Evolutionary conservation across 169 alveolate species (phyloP), one percentile per base, ranked within the genome.

Genomic region (Cryptosporidium parvum): DNA sequence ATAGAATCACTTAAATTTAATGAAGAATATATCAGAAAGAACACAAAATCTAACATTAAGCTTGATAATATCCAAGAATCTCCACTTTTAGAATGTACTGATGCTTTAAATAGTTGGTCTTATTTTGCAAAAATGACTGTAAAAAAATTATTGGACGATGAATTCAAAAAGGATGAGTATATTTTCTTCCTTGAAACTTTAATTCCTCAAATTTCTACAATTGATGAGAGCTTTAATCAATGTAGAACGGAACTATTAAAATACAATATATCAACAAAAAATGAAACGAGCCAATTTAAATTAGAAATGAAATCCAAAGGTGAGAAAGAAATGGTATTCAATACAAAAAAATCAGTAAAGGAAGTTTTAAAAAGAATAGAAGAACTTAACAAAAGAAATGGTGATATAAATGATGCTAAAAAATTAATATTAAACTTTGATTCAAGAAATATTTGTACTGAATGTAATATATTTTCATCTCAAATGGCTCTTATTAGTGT

Each of bases 401-500:
- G 7, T 0, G 26, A 2, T 3, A 53, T 75, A 51, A 42, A 70
- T n/a, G 59, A 45, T 14, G 84, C 65, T 10, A 70, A 48, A 70
- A 44, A 44, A 26, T 23, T 42, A n/a, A 45, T 70, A 48, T n/a
- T 56, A 0, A 35, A 35, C 37, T 75, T 75, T 75, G 71, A 75
- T 10, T 37, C 71, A 29, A 59, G 33, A 12, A 42, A 42, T 14
- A 14, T 56, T 53, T 75, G 86, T 51, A 26, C 29, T 5, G 70
- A 75, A 10, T 75, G 86, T n/a, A 75, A 58, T 2, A 12, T 75
- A 21, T 75, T 75, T 14, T 44, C 71, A 12, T 58, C 86, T 33
- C 86, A 75, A 58, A 29, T 75, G 53, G 69, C 86, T 21, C 72
- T 75, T 31, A 75, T 75, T 37, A 59, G 71, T 33, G 12, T 75